Conservation (phyloP, 2,329 filamentous ascomycete genomes). For the Aureobasidium mangrovei region DNA sequence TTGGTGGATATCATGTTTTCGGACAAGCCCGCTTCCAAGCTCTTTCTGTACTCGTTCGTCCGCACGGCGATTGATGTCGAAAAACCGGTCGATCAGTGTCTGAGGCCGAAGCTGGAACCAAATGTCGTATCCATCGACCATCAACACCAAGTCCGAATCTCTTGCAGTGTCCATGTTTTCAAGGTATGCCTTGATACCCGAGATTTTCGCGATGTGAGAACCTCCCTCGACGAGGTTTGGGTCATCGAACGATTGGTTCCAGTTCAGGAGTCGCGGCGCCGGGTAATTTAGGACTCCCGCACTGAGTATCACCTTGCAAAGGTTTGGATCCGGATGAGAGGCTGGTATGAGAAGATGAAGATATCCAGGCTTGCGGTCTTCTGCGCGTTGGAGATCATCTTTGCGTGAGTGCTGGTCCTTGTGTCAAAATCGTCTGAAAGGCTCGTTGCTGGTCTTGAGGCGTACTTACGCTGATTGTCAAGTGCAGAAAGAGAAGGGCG, state of each 20-base stretch:
- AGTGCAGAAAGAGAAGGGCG: not conserved
- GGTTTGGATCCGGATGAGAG: conserved; percentile 9
- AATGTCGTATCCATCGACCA: conserved; percentile 55
- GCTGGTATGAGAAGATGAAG: conserved; percentile 11
- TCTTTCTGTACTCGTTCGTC: conserved; percentile 40
- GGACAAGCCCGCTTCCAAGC: conserved; percentile 15
- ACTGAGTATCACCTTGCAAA: conserved; percentile 22
- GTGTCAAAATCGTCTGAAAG: not conserved
- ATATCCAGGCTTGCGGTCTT: not conserved
- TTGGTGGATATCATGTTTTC: conserved; percentile 37
- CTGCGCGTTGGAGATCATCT: not conserved
- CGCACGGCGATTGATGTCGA: conserved; percentile 32
- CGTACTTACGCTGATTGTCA: not conserved
- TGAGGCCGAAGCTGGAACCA: conserved; percentile 58
- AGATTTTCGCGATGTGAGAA: conserved; percentile 23
- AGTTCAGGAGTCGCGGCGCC: conserved; percentile 20
- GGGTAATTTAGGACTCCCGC: conserved; percentile 21
- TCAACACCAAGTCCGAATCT: conserved; percentile 48
- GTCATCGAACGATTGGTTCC: conserved; percentile 15
- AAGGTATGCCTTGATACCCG: conserved; percentile 21
- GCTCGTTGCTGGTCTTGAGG: not conserved
- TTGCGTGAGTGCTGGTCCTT: not conserved
- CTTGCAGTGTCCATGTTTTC: conserved; percentile 18
- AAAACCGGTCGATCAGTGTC: conserved; percentile 53
- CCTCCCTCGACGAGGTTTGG: not conserved